Evolutionary conservation across 768 basidiomycete species (phyloP), one percentile per base, ranked within the genome.

Genomic region (Collybia mongolica): DNA sequence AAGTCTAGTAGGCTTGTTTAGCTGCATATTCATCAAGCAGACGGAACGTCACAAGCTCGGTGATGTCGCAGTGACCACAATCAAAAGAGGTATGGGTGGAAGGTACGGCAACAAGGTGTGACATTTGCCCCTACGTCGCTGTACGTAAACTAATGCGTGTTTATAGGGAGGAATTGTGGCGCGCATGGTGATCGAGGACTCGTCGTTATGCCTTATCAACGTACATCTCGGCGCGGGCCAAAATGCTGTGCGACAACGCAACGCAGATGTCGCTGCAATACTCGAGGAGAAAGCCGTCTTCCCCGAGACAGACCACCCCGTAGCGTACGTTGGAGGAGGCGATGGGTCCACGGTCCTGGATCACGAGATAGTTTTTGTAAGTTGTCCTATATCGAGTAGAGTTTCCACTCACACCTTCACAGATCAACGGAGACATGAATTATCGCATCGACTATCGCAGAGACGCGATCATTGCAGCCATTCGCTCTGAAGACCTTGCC

Each of bases 141-240:
- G 14, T 32, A 32, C 14, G 14, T 12, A 6, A 32, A 32, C 32
- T 32, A 32, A 32, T 32, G 9, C 14, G 14, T 12, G 11, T 32
- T 14, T 46, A 8, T 58, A 94, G 90, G 94, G 94, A 7, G 94
- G 87, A 0, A 94, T 97, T 54, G 80, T 94, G n/a, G 82, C 89
- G 2, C 83, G 95, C 17, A 84, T 97, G 53, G 81, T 94, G 6
- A 77, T 98, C 39, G 93, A 93, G 52, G 93, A 98, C 65, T 89
- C 94, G 1, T 95, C 92, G 0, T 64, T 98, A 12, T 98, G 96
- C 68, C 88, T 97, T 60, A 83, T 98, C 71, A 99, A 99, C 69
- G 93, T 90, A 56, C 96, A 99, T 75, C 80, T 99, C 52, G 96
- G 95, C n/a, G 92, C 93, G 5, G 96, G 96, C 1, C 95, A 98